Percentiles rank a stretch among this genome's conserved stretches.
These are phyloP conservation scores for Brassica balearica DNA, from an alignment of 441 rosid species.

Conservation along the genomic window DNA sequence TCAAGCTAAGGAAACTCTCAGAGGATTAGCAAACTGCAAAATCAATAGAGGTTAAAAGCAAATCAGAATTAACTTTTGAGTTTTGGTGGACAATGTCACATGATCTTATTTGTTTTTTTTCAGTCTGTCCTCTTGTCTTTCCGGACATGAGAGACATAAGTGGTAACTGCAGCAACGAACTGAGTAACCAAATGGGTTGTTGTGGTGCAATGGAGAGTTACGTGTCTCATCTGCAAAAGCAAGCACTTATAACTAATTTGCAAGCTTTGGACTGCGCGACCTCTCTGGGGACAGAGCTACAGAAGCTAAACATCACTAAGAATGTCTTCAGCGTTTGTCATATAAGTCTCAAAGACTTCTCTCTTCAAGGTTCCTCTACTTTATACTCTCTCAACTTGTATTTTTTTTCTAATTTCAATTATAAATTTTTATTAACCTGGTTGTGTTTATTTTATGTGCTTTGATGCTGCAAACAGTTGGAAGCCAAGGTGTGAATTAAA, in stretches of 20 bases:
- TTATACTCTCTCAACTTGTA: constrained; percentile 24
- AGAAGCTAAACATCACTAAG: constrained; percentile 63
- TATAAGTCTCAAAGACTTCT: constrained; percentile 92
- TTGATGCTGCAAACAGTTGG: constrained; percentile 45
- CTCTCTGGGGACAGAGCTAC: constrained; percentile 72
- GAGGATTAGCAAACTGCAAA: constrained; percentile 86
- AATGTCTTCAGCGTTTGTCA: constrained; percentile 80
- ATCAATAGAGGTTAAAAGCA: constrained; percentile 67
- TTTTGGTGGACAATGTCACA: neutral
- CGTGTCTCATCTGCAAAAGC: constrained; percentile 90
- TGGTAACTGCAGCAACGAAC: constrained; percentile 62
- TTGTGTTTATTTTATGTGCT: neutral
- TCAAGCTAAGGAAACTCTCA: constrained; percentile 72
- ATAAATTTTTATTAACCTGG: neutral
- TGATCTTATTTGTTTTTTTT: constrained; percentile 13
- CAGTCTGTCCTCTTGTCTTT: constrained; percentile 93
- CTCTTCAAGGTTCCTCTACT: constrained; percentile 84
- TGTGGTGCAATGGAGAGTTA: constrained; percentile 83
- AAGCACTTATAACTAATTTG: constrained; percentile 84
- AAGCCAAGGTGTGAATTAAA: constrained; percentile 34
- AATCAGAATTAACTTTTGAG: neutral
- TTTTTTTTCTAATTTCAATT: neutral
- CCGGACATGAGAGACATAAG: constrained; percentile 72
- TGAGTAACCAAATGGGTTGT: constrained; percentile 65
- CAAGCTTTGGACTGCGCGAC: constrained; percentile 94